phyloP scores from a whole-genome alignment of 495 filamentous ascomycete species.

The Aspergillus nidulans region DNA sequence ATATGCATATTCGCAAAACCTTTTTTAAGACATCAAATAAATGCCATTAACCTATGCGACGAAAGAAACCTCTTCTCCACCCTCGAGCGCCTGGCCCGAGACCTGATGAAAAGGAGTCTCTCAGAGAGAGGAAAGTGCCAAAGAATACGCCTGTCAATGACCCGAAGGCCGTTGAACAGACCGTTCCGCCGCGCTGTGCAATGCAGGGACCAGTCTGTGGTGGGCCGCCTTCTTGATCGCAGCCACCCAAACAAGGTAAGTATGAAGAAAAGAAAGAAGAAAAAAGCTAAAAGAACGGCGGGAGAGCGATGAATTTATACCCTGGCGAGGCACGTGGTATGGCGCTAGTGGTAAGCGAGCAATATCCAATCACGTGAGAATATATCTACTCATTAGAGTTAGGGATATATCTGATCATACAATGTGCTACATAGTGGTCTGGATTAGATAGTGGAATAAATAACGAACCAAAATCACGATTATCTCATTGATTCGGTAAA shows the following conservation, averaged over 20 bases:
- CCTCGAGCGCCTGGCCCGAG: conserved; percentile 38
- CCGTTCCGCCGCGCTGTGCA: conserved; percentile 69
- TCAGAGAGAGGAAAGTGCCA: conserved; percentile 48
- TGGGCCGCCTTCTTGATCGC: conserved; percentile 58
- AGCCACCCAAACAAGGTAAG: conserved; percentile 67
- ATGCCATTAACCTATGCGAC: not conserved
- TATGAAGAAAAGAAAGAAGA: conserved; percentile 62
- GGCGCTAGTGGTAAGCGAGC: conserved; percentile 34
- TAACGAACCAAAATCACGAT: too few relatives aligned
- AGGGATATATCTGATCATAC: too few relatives aligned
- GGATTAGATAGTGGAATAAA: too few relatives aligned
- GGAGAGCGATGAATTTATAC: conserved; percentile 26
- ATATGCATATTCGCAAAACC: too few relatives aligned
- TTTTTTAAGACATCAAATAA: too few relatives aligned
- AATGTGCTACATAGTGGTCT: too few relatives aligned
- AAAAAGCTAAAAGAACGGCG: conserved; percentile 20
- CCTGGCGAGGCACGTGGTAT: not conserved
- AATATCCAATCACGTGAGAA: too few relatives aligned
- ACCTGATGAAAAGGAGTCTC: conserved; percentile 54
- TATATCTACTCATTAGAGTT: too few relatives aligned
- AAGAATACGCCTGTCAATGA: conserved; percentile 71
- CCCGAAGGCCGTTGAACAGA: conserved; percentile 65
- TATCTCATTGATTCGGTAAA: too few relatives aligned
- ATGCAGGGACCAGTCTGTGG: conserved; percentile 66
- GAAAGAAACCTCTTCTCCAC: conserved; percentile 47